Evolutionary conservation across 1,139 yeast species (phyloP).

Genomic region (Blastobotrys proliferans): DNA sequence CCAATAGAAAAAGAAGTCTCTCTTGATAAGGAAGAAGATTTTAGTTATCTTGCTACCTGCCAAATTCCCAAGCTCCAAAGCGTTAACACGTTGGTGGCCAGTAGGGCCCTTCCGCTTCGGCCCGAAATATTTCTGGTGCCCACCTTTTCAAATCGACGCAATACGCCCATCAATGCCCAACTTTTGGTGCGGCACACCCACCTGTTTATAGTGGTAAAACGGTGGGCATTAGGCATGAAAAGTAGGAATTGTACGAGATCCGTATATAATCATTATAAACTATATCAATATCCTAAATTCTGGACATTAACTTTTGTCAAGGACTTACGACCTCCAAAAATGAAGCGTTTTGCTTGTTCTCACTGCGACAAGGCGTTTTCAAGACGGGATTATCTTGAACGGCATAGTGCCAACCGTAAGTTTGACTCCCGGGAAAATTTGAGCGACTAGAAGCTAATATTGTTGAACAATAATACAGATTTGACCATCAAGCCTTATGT

Average conservation of each 20-base stretch:
- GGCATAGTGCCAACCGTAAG: conserved; percentile 38
- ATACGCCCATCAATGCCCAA: conserved; percentile 1
- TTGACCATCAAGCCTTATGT: conserved; percentile 33
- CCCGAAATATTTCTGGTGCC: no score
- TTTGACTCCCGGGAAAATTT: not conserved
- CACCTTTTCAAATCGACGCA: not conserved
- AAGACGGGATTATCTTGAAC: conserved; percentile 37
- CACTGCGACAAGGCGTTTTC: conserved; percentile 36
- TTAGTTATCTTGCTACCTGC: no score
- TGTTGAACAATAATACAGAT: conserved; percentile 15
- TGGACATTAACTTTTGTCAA: not conserved
- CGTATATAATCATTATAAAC: no score
- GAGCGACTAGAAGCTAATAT: not conserved
- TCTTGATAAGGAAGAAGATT: no score
- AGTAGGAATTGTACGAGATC: no score
- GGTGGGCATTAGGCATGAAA: no score
- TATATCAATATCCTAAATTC: no score
- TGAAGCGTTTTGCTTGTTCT: conserved; percentile 5
- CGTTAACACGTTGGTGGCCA: no score
- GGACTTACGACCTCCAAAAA: not conserved
- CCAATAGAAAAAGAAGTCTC: no score
- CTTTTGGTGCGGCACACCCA: not conserved
- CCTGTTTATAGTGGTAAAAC: no score
- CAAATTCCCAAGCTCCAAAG: no score
- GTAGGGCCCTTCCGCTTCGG: no score